phyloP scores from a whole-genome alignment of 768 basidiomycete species.

The Solioccasus polychromus region DNA sequence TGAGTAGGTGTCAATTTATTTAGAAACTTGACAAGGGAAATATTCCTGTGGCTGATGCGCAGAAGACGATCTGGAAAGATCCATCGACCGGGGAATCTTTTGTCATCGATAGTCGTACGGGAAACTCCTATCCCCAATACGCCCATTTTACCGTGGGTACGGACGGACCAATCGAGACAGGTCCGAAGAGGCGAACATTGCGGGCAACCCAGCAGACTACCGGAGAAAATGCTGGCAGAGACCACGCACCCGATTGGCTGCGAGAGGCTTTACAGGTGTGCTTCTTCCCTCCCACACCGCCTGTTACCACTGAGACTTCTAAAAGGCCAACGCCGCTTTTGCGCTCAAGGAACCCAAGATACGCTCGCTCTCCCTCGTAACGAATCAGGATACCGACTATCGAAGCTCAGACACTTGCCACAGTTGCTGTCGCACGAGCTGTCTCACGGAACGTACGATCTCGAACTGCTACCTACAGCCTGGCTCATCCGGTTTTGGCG shows the following conservation, averaged over 20 bases:
- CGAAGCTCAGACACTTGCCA: slow-evolving; percentile 7
- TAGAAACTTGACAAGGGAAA: slow-evolving; percentile 12
- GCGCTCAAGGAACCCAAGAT: slow-evolving; percentile 46
- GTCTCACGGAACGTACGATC: slow-evolving; percentile 5
- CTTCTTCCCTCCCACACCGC: slow-evolving; percentile 12
- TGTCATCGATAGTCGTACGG: slow-evolving; percentile 64
- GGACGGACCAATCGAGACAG: slow-evolving; percentile 7
- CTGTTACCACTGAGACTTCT: slow-evolving; percentile 8
- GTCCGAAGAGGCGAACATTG: slow-evolving; percentile 15
- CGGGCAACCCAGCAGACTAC: slow-evolving; percentile 4
- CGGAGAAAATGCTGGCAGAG: slow-evolving; percentile 6
- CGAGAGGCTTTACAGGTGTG: slow-evolving; percentile 55
- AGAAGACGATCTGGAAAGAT: slow-evolving; percentile 52
- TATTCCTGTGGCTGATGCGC: slow-evolving; percentile 31
- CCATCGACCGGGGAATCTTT: slow-evolving; percentile 56
- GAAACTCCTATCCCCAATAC: slow-evolving; percentile 53
- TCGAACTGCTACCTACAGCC: slow-evolving; percentile 9
- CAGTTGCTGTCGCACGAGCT: slow-evolving; percentile 14
- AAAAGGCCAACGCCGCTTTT: slow-evolving; percentile 58
- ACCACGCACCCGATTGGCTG: slow-evolving; percentile 60
- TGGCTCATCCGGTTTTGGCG: slow-evolving; percentile 9
- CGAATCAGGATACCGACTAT: slow-evolving; percentile 12
- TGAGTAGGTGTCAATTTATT: slow-evolving; percentile 6
- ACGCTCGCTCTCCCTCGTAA: slow-evolving; percentile 29
- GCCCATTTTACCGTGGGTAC: slow-evolving; percentile 8